These are phyloP conservation scores for Euphrasia confusa DNA, from an alignment of 257 asterid genomes.

Conservation along the genomic window DNA sequence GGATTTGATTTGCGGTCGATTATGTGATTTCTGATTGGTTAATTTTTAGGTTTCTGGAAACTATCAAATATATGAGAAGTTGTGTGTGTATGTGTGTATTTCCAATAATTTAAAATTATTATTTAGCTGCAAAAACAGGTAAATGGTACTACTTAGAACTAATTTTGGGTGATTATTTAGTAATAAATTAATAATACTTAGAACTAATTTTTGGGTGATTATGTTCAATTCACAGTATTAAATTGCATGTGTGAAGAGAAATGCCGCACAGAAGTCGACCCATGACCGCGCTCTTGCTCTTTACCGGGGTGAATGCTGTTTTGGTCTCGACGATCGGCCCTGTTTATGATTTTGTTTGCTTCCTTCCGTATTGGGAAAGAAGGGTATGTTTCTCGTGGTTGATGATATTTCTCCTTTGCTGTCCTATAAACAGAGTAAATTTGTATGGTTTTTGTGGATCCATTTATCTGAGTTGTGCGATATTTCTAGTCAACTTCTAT, in stretches of 20 bases:
- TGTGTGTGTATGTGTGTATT: no score
- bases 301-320: conserved; percentile 74
- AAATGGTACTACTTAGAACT: neutral
- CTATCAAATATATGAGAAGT: no score
- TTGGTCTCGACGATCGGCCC: conserved; percentile 67
- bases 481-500: conserved; percentile 9
- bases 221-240: conserved; percentile 23
- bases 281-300: conserved; percentile 70
- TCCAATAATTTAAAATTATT: no score
- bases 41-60: no score
- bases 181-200: no score
- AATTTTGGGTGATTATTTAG: conserved; percentile 15
- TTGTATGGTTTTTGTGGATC: neutral
- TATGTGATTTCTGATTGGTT: no score
- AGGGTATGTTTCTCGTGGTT: conserved; percentile 41
- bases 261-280: conserved; percentile 96
- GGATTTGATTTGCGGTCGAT: no score
- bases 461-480: neutral
- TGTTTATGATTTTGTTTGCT: conserved; percentile 84
- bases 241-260: conserved; percentile 15
- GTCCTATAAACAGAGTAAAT: conserved; percentile 2
- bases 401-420: neutral
- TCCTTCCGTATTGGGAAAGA: conserved; percentile 86
- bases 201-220: conserved; percentile 6
- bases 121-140: no score